Evolutionary conservation across 1,284 basidiomycete species (phyloP), one percentile per base, ranked within the genome.

Genomic region (Ceratobasidium sp.): DNA sequence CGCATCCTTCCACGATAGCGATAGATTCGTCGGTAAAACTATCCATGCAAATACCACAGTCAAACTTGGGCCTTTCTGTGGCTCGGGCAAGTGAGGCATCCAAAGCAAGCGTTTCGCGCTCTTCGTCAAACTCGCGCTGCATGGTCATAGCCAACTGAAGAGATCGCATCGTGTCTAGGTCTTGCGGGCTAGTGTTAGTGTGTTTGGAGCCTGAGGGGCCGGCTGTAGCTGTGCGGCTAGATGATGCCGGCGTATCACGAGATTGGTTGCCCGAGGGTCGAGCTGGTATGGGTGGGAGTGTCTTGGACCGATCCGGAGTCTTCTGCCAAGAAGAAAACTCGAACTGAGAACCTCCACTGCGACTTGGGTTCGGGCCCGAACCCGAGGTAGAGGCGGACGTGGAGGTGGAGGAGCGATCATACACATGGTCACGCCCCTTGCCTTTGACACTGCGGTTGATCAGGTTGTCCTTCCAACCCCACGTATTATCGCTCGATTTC

Each of bases 31-130:
- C 79, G 0, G 80, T 77, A 40, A 79, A 74, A 1, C 80, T 76
- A 5, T 89, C 87, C 57, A 87, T 75, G 74, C 89, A 90, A 35
- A 89, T 80, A 4, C 80, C 77, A 72, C 88, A 90, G 29, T 81
- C 76, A 71, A 87, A 88, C 27, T 77, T 74, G 1, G 42, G 65
- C 10, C 43, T 25, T 29, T 68, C 53, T 4, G 27, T 20, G 1
- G 54, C 38, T 10, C 31, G 42, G 13, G 65, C 54, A 12, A 68
- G 43, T 7, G 32, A 35, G 32, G 55, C 40, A 15, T 55, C 65
- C 10, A 65, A 70, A 42, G 79, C 80, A 25, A 72, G 72, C 5
- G 70, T 55, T 20, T 57, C 57, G 67, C 86, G 78, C 75, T 87
- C 85, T 5, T 76, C 77, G 47, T 86, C 81, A 64, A 77, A 85